A percentile compares a stretch with the other conserved stretches of the same genome.
These are phyloP conservation scores for Torrubiellomyces zombiae DNA, from an alignment of 2,329 filamentous ascomycete genomes.

Conservation along the genomic window DNA sequence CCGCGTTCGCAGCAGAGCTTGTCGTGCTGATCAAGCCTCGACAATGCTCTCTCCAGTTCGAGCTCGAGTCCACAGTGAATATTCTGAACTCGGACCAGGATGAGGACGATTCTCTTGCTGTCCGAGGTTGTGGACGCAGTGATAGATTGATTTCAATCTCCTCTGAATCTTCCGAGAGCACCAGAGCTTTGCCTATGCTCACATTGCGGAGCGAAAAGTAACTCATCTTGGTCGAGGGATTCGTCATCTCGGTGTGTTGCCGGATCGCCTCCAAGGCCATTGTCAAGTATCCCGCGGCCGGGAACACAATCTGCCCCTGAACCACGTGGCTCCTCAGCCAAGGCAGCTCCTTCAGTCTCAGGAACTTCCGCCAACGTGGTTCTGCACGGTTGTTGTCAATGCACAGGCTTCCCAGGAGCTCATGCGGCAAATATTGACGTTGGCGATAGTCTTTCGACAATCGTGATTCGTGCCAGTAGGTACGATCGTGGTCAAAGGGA, in stretches of 20 bases:
- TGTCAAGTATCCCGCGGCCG: constrained; percentile 18
- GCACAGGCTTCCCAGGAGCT: constrained; percentile 5
- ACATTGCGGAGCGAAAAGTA: constrained; percentile 9
- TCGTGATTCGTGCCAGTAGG: constrained; percentile 10
- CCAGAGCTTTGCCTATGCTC: constrained; percentile 7
- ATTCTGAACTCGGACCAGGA: constrained; percentile 11
- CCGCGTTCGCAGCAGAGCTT: constrained; percentile 2
- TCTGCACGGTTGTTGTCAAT: constrained; percentile 5
- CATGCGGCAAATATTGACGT: constrained; percentile 2
- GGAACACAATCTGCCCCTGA: constrained; percentile 18
- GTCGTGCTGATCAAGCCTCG: constrained; percentile 9
- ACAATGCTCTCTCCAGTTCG: constrained; percentile 11
- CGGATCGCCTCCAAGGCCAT: constrained; percentile 15
- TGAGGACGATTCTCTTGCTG: constrained; percentile 5
- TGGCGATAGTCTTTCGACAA: constrained; percentile 5
- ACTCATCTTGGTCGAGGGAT: constrained; percentile 4
- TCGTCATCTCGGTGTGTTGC: constrained; percentile 4
- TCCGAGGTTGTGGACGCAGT: constrained; percentile 5
- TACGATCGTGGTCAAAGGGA: constrained; percentile 8
- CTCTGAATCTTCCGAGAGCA: constrained; percentile 4
- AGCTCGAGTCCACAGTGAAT: constrained; percentile 6
- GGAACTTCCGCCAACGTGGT: constrained; percentile 6
- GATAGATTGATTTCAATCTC: constrained; percentile 8
- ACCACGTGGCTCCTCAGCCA: constrained; percentile 21
- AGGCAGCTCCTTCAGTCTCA: constrained; percentile 1